phyloP scores from a whole-genome alignment of 2,329 filamentous ascomycete genomes.

The Colletotrichum godetiae region DNA sequence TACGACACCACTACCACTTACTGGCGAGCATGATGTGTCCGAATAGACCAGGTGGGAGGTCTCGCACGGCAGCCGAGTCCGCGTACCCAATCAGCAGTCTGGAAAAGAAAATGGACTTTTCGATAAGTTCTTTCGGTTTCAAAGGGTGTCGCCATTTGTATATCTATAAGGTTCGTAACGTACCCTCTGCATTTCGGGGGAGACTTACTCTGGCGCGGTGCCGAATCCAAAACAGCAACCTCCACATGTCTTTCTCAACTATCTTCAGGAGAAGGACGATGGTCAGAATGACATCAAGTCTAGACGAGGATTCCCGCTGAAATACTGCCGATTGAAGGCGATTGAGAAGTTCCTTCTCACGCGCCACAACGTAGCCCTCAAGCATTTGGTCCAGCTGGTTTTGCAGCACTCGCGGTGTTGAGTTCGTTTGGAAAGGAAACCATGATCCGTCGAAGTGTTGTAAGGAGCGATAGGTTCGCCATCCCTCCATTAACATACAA shows the following conservation, averaged over 20 bases:
- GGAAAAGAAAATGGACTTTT: not conserved
- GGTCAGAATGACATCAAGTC: not conserved
- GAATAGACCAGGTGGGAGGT: not conserved
- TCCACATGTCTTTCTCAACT: not conserved
- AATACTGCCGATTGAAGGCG: not conserved
- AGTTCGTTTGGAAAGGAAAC: not conserved
- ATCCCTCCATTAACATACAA: not conserved
- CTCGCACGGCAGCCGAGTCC: not conserved
- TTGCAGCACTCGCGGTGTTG: not conserved
- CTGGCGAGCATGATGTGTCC: not conserved
- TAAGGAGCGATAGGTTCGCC: not conserved
- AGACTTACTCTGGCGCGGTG: not conserved
- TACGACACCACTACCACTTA: not conserved
- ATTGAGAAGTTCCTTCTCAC: not conserved
- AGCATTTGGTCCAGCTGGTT: not conserved
- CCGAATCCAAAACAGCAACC: not conserved
- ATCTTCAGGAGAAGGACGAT: not conserved
- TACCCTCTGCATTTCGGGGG: not conserved
- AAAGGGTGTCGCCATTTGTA: not conserved
- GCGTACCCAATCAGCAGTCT: not conserved
- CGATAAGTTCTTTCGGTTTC: not conserved
- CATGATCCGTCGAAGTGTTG: not conserved
- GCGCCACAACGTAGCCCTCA: not conserved
- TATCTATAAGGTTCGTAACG: not conserved
- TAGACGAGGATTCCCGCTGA: not conserved